Evolutionary conservation across 192 early-diverging fungal species (phyloP).

Genomic region (Entrophospora sp.): DNA sequence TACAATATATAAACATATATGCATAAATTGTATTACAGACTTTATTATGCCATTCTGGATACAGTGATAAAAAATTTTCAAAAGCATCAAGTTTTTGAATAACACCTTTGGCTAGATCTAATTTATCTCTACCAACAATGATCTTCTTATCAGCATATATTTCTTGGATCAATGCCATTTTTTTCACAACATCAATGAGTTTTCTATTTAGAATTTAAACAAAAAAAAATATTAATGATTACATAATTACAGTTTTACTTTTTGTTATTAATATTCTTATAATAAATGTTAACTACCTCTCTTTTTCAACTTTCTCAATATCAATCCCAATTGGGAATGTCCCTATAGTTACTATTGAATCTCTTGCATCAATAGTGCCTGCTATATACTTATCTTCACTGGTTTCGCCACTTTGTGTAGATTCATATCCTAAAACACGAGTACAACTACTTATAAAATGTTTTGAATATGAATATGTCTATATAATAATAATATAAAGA

Average conservation of each 20-base stretch:
- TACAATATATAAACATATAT: no score
- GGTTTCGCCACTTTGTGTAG: constrained; percentile 79
- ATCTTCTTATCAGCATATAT: constrained; percentile 85
- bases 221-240: no score
- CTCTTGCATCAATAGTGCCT: constrained; percentile 78
- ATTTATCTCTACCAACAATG: constrained; percentile 92
- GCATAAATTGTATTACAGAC: no score
- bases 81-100: constrained; percentile 92
- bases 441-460: constrained; percentile 93
- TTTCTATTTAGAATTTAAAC: constrained; percentile 34
- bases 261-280: no score
- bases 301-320: constrained; percentile 55
- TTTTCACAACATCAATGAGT: constrained; percentile 55
- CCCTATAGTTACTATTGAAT: constrained; percentile 67
- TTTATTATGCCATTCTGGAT: constrained; percentile 87
- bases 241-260: no score
- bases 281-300: constrained; percentile 24
- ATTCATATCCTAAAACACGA: constrained; percentile 87
- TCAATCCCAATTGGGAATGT: constrained; percentile 99
- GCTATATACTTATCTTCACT: no score
- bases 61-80: constrained; percentile 82
- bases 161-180: constrained; percentile 72
- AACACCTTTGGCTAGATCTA: constrained; percentile 91
- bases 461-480: constrained; percentile 87
- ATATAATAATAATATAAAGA: neutral